Base-by-base conservation (phyloP, 345 rosid species). In the Citrus medica region DNA sequence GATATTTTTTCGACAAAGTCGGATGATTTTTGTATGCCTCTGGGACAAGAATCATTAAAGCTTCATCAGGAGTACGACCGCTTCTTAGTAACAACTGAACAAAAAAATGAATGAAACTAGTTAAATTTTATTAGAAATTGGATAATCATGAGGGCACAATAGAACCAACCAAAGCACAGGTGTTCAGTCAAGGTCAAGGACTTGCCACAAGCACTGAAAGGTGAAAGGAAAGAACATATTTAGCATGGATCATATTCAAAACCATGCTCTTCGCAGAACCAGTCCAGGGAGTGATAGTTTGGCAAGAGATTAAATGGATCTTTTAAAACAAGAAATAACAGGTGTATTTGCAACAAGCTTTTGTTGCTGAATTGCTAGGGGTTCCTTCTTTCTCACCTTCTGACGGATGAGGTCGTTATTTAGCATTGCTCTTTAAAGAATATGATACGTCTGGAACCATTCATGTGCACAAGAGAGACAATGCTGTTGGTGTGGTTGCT, bases 21-120 rank as follows among this genome's bases (percentile, higher is more conserved):
- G 99, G 99, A 83, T 96, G 99, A 58, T 94, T 91, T 83, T 90
- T 96, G 88, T 96, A 96, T 69, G 99, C 99, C 86, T 96, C 99
- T 77, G 99, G 99, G 78, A 96, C 99, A 76, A 96, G 98, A 86
- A 92, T 92, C 99, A 96, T 96, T 55, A 96, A 80, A 84, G 97
- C 90, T 85, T 96, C 98, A 86, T 96, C 97, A 70, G 99, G 90
- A 79, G 85, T 66, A 65, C 95, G 90, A 17, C 99, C 99, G 80
- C 99, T 91, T 88, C 99, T 92, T 75, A 96, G 91, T 51, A 96
- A 72, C 84, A 96, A 84, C 99, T 96, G 84, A 55, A 82, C 48
- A 60, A 63, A 79, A n/a, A 74, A 64, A 46, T 46, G 13, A 76
- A 21, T 68, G 66, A 69, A 79, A 69, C n/a, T 73, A 17, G 60